phyloP scores from a whole-genome alignment of 2,329 filamentous ascomycete species.

The Colletotrichum zoysiae region DNA sequence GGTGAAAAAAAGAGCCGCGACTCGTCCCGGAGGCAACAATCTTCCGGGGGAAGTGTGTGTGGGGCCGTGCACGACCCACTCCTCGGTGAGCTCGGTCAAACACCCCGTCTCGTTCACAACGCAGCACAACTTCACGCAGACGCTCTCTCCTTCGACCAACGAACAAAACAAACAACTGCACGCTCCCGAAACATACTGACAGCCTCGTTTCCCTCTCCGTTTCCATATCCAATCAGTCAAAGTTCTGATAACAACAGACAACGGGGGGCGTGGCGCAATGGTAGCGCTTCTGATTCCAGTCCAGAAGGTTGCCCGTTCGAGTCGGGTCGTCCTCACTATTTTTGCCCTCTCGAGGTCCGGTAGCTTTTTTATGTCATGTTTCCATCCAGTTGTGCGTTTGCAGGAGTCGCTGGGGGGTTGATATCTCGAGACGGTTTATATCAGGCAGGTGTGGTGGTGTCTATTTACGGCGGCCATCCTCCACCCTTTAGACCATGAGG shows the following conservation, averaged over 20 bases:
- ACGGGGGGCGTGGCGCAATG: slow-evolving; percentile 39
- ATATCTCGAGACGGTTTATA: background rate
- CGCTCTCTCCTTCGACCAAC: too few relatives aligned
- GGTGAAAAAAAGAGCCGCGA: slow-evolving; percentile 10
- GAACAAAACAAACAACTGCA: background rate
- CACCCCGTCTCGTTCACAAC: background rate
- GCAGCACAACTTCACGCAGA: background rate
- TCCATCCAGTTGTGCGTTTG: too few relatives aligned
- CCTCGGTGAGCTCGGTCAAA: slow-evolving; percentile 6
- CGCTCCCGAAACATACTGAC: too few relatives aligned
- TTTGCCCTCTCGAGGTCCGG: background rate
- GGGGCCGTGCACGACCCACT: background rate
- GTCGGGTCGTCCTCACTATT: slow-evolving; percentile 28
- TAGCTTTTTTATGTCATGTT: too few relatives aligned
- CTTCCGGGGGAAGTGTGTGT: slow-evolving; percentile 3
- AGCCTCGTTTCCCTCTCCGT: background rate
- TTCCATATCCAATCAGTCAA: background rate
- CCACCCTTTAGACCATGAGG: too few relatives aligned
- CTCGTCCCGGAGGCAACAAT: slow-evolving; percentile 9
- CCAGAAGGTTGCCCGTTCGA: slow-evolving; percentile 40
- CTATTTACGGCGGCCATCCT: background rate
- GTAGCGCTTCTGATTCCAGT: slow-evolving; percentile 41
- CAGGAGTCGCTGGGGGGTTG: background rate
- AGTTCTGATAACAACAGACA: background rate
- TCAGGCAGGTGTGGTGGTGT: too few relatives aligned